phyloP scores from a whole-genome alignment of 805 yeast genomes.

The Schizosaccharomyces osmophilus region DNA sequence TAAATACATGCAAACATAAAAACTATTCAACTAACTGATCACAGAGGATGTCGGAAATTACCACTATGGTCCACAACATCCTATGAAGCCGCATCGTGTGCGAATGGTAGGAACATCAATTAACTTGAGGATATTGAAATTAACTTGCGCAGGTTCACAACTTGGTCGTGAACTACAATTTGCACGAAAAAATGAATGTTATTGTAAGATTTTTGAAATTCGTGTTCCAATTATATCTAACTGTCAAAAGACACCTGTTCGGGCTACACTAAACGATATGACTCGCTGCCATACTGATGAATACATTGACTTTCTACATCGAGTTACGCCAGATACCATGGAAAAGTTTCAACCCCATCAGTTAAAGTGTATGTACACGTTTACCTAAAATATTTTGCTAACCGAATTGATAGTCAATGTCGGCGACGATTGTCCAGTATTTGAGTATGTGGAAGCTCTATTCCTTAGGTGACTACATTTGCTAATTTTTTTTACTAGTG shows the following conservation, averaged over 20 bases:
- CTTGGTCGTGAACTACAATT: slow-evolving; percentile 84
- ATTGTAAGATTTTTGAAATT: slow-evolving; percentile 18
- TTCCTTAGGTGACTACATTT: not conserved
- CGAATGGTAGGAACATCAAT: slow-evolving; percentile 45
- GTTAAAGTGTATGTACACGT: slow-evolving; percentile 2
- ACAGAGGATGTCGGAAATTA: slow-evolving; percentile 16
- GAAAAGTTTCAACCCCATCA: slow-evolving; percentile 1
- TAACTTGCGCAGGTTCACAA: slow-evolving; percentile 27
- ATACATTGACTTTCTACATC: slow-evolving; percentile 66
- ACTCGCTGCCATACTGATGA: slow-evolving; percentile 96
- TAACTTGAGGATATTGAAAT: not conserved
- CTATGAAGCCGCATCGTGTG: slow-evolving; percentile 94
- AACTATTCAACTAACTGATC: slow-evolving; percentile 15
- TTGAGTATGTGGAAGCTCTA: not conserved
- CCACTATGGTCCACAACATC: slow-evolving; percentile 35
- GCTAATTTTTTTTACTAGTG: slow-evolving; percentile 31
- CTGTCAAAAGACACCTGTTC: slow-evolving; percentile 60
- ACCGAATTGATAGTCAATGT: slow-evolving; percentile 35
- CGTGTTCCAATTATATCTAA: not conserved
- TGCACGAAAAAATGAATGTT: slow-evolving; percentile 90
- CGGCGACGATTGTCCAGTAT: slow-evolving; percentile 84
- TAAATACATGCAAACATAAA: slow-evolving; percentile 3
- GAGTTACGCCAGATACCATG: slow-evolving; percentile 8
- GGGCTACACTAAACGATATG: slow-evolving; percentile 95
- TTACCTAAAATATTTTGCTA: slow-evolving; percentile 7